phyloP scores from a whole-genome alignment of 352 stramenopile genomes.

The Pythium utonaiense region DNA sequence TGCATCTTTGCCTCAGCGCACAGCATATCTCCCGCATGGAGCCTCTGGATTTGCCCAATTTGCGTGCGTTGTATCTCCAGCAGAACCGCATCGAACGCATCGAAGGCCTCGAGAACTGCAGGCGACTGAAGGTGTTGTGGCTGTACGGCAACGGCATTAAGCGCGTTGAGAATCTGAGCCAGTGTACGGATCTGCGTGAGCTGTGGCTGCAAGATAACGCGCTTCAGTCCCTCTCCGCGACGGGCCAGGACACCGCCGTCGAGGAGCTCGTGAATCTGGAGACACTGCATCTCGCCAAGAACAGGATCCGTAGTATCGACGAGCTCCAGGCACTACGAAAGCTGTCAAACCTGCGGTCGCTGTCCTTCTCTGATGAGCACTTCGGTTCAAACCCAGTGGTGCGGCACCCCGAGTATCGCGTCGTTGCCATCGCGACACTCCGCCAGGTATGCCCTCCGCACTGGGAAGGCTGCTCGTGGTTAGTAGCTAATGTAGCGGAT shows the following conservation, averaged over 20 bases:
- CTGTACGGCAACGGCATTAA: conserved; percentile 69
- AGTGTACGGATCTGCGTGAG: conserved; percentile 71
- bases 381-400: conserved; percentile 83
- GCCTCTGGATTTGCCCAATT: conserved; percentile 50
- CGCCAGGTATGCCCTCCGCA: conserved; percentile 36
- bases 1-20: conserved; percentile 75
- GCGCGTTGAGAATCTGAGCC: conserved; percentile 53
- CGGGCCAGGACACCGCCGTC: conserved; percentile 29
- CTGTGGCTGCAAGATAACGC: conserved; percentile 84
- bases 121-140: conserved; percentile 75
- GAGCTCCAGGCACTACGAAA: conserved; percentile 60
- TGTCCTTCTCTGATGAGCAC: conserved; percentile 75
- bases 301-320: conserved; percentile 63
- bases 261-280: conserved; percentile 67
- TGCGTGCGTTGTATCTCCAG: conserved; percentile 75
- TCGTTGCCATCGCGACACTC: conserved; percentile 60
- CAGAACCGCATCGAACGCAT: conserved; percentile 79
- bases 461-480: background rate
- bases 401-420: conserved; percentile 64
- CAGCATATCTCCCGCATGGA: conserved; percentile 60
- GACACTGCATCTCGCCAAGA: conserved; percentile 68
- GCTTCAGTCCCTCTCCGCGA: conserved; percentile 43
- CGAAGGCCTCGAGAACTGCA: conserved; percentile 64
- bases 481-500: background rate
- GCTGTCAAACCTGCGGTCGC: conserved; percentile 47